These are phyloP conservation scores for Zasmidium angulare DNA, from an alignment of 2,329 filamentous ascomycete genomes.

Conservation along the genomic window DNA sequence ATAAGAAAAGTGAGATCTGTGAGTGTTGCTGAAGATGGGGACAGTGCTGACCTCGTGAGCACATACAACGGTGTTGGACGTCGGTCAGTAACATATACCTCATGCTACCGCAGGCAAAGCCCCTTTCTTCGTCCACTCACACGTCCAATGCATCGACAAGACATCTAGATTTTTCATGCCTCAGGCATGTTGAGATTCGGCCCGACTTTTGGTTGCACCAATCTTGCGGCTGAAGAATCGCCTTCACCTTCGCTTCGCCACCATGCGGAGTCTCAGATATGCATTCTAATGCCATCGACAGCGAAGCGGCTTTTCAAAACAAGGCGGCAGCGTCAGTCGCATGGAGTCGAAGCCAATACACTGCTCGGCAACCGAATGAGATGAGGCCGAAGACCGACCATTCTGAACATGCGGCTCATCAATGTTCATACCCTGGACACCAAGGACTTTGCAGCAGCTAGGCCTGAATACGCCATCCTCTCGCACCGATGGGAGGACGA, in stretches of 20 bases:
- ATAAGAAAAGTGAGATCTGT: no score
- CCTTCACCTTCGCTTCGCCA: background rate
- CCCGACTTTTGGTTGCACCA: background rate
- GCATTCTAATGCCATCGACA: no score
- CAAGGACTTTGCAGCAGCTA: background rate
- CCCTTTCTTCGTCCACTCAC: no score
- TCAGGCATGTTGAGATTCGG: background rate
- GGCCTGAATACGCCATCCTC: constrained; percentile 17
- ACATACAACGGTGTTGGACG: background rate
- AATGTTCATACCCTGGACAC: constrained; percentile 14
- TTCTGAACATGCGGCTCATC: constrained; percentile 16
- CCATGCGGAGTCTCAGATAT: no score
- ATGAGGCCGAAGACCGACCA: background rate
- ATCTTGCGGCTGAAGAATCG: background rate
- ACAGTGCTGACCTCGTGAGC: no score
- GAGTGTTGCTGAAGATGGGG: no score
- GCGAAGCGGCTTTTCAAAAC: no score
- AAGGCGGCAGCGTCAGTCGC: no score
- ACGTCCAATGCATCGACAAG: no score
- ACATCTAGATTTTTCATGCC: background rate
- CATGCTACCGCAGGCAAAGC: no score
- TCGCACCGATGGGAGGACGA: constrained; percentile 17
- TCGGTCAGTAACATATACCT: background rate
- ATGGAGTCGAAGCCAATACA: no score
- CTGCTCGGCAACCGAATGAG: background rate